Conservation (phyloP, 306 rosid species). For the Cucurbita pepo region DNA sequence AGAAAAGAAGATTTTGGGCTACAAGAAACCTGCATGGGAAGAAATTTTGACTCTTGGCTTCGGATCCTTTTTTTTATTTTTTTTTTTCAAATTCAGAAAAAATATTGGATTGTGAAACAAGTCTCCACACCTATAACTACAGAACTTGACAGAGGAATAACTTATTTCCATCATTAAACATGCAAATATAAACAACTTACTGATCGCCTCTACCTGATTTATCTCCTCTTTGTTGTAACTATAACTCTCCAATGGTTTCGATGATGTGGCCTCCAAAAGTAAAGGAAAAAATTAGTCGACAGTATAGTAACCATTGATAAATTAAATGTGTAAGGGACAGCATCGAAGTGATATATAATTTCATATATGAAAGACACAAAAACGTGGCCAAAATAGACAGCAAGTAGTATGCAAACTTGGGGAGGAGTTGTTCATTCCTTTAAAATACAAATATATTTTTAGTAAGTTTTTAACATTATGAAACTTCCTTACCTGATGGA, state of each 20-base stretch:
- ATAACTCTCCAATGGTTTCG: conserved; percentile 54
- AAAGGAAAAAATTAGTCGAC: not conserved
- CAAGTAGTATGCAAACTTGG: not conserved
- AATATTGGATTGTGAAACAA: not conserved
- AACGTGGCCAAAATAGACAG: not conserved
- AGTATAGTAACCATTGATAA: not conserved
- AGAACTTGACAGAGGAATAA: not conserved
- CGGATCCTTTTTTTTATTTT: not conserved
- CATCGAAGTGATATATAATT: not conserved
- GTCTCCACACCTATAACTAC: not conserved
- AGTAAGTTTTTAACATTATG: not conserved
- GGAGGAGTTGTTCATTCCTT: not conserved
- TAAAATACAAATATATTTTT: not conserved
- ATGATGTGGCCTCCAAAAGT: conserved; percentile 40
- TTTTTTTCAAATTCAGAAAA: not conserved
- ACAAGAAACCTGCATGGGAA: conserved; percentile 51
- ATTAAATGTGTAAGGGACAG: not conserved
- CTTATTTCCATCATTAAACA: not conserved
- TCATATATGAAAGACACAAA: not conserved
- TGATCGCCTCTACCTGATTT: conserved; percentile 45
- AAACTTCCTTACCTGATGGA: conserved; percentile 50
- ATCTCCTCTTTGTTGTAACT: conserved; percentile 80
- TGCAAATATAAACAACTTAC: not conserved
- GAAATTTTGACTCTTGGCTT: not conserved
- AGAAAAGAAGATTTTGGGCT: conserved; percentile 63